These are phyloP conservation scores for Colletotrichum chrysophilum DNA, from an alignment of 2,329 filamentous ascomycete species.

Conservation along the genomic window DNA sequence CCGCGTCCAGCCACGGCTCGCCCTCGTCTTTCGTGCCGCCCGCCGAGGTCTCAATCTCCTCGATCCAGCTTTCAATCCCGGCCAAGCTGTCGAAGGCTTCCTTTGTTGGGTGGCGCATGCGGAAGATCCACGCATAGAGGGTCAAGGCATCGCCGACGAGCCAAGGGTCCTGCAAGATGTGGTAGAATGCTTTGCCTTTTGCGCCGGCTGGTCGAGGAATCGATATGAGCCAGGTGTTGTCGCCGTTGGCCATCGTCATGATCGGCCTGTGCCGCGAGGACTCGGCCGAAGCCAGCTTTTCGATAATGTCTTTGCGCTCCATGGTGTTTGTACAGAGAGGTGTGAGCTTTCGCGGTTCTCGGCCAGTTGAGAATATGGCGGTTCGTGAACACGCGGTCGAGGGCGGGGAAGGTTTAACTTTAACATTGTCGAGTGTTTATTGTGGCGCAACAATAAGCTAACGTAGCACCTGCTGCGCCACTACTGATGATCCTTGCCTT, in stretches of 20 bases:
- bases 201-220: conserved; percentile 30
- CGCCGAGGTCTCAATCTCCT: not conserved
- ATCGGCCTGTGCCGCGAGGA: conserved; percentile 21
- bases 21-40: not conserved
- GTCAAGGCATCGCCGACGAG: conserved; percentile 26
- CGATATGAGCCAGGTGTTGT: conserved; percentile 39
- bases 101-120: not conserved
- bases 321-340: not conserved
- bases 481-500: not conserved
- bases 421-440: not conserved
- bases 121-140: not conserved
- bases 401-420: not conserved
- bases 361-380: not conserved
- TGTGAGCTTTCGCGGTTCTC: not conserved
- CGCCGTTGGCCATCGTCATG: conserved; percentile 37
- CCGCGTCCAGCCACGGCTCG: not conserved
- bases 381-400: not conserved
- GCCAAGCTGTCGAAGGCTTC: not conserved
- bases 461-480: not conserved
- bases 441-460: not conserved
- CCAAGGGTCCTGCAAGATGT: conserved; percentile 39
- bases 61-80: not conserved
- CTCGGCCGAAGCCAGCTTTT: not conserved
- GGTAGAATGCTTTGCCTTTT: conserved; percentile 30
- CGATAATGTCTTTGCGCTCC: not conserved